These are phyloP conservation scores for Colletotrichum viniferum DNA, from an alignment of 2,329 filamentous ascomycete genomes.

Conservation along the genomic window DNA sequence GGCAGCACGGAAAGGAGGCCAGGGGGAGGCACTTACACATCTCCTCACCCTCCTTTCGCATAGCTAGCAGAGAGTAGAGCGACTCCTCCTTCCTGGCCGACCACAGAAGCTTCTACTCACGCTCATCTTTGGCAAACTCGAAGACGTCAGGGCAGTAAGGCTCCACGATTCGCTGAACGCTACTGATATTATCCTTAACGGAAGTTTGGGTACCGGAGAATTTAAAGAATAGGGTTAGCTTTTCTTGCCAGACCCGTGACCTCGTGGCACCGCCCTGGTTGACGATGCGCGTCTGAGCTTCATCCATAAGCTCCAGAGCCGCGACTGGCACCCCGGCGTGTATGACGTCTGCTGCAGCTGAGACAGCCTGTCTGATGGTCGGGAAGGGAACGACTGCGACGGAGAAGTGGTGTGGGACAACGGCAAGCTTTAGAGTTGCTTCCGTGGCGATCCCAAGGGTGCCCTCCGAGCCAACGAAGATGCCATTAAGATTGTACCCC, in stretches of 20 bases:
- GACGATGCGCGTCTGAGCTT: constrained; percentile 69
- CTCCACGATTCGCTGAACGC: constrained; percentile 56
- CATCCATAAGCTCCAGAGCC: constrained; percentile 67
- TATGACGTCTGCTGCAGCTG: constrained; percentile 68
- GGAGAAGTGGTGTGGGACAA: constrained; percentile 64
- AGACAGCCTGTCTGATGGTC: constrained; percentile 63
- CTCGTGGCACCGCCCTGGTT: constrained; percentile 66
- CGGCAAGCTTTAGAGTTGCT: constrained; percentile 70
- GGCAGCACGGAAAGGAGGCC: not conserved
- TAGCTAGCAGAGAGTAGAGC: constrained; percentile 73
- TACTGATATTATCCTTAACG: constrained; percentile 63
- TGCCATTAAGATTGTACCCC: constrained; percentile 71
- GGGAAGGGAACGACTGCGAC: constrained; percentile 68
- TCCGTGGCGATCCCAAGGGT: constrained; percentile 75
- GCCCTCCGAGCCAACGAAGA: constrained; percentile 73
- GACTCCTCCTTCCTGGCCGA: constrained; percentile 75
- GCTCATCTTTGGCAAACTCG: constrained; percentile 66
- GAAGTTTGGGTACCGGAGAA: constrained; percentile 68
- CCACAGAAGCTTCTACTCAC: constrained; percentile 72
- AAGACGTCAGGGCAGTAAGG: constrained; percentile 59
- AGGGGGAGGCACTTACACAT: constrained; percentile 50
- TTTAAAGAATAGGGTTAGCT: constrained; percentile 76
- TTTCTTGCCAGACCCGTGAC: constrained; percentile 65
- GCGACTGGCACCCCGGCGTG: constrained; percentile 68
- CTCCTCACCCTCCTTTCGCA: constrained; percentile 61